Base-by-base conservation (phyloP, 2,329 filamentous ascomycete genomes). In the Periconia macrospinosa region DNA sequence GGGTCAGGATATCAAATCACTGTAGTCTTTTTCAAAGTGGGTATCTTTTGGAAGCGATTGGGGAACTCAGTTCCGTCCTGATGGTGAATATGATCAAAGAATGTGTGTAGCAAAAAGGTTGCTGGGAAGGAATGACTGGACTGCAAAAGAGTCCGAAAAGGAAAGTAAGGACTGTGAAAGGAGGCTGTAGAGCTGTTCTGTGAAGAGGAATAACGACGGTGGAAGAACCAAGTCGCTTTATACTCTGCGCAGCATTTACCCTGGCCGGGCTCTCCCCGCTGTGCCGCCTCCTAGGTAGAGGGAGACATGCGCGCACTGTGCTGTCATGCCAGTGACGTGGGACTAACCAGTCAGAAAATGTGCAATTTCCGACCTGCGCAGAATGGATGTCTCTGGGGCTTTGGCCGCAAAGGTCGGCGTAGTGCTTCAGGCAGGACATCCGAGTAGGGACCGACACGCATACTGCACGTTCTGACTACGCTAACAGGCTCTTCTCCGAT, bases 1-100 rank as follows among this genome's bases (percentile, higher is more conserved):
- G 11, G 33, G 15, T 17, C 13, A 50, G 47, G 46, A 49, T 55
- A 19, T 55, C 49, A 52, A 52, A 52, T 52, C 49, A 49, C 46
- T 41, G 50, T 19, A 14, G 41, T 23, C 5, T 3, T 27, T 27
- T 3, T 27, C 8, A 8, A 27, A 27, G 2, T 20, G 46, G 49
- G 53, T 52, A 47, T 55, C 45, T 45, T 45, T 19, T n/a, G 8
- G n/a, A 30, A 33, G 44, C n/a, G n/a, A n/a, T n/a, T n/a, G 42
- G 23, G 49, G 45, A 55, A 55, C 46, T n/a, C 49, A 30, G 45
- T 49, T 55, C 49, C 45, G 33, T 37, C 15, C 11, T 14, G 33
- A 5, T 6, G 11, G 15, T 7, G 13, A 33, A 13, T 33, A 13
- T 13, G 5, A 13, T 5, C 5, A 37, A 13, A 10, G 33, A 37